Evolutionary conservation across 805 yeast genomes (phyloP).

Genomic region (Candida tibetensis): DNA sequence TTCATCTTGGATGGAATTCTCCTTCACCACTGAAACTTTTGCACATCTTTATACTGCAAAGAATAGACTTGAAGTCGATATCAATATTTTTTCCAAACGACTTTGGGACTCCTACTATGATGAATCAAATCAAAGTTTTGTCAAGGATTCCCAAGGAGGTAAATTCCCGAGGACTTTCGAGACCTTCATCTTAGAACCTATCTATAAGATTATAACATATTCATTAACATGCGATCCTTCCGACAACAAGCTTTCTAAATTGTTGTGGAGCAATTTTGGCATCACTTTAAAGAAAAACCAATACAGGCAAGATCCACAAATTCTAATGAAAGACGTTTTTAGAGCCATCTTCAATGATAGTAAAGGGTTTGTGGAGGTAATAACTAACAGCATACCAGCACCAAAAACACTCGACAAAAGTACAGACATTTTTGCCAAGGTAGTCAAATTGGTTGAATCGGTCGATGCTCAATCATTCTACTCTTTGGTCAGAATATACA

Average conservation of each 20-base stretch:
- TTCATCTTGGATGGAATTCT: slow-evolving; percentile 57
- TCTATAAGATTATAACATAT: slow-evolving; percentile 70
- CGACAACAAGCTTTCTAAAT: slow-evolving; percentile 32
- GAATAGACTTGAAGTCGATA: slow-evolving; percentile 4
- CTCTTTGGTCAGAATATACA: slow-evolving; percentile 59
- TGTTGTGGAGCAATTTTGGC: slow-evolving; percentile 50
- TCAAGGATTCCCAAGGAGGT: slow-evolving; percentile 25
- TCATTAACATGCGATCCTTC: slow-evolving; percentile 52
- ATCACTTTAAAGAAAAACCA: slow-evolving; percentile 39
- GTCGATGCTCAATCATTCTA: slow-evolving; percentile 51
- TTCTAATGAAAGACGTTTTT: slow-evolving; percentile 55
- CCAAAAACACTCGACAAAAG: slow-evolving; percentile 23
- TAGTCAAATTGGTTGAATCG: slow-evolving; percentile 54
- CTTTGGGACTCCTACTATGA: slow-evolving; percentile 80
- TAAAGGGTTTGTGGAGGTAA: slow-evolving; percentile 52
- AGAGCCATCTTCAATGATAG: slow-evolving; percentile 49
- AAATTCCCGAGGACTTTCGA: slow-evolving; percentile 48
- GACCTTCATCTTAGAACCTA: slow-evolving; percentile 68
- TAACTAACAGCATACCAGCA: slow-evolving; percentile 30
- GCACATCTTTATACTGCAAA: slow-evolving; percentile 44
- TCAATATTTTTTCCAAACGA: slow-evolving; percentile 42
- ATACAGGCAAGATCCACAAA: slow-evolving; percentile 54
- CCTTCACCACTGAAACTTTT: slow-evolving; percentile 68
- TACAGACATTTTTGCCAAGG: slow-evolving; percentile 19
- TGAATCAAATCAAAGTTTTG: slow-evolving; percentile 42